Conservation (phyloP, 2,329 filamentous ascomycete genomes). For the Ophiostoma australiae region DNA sequence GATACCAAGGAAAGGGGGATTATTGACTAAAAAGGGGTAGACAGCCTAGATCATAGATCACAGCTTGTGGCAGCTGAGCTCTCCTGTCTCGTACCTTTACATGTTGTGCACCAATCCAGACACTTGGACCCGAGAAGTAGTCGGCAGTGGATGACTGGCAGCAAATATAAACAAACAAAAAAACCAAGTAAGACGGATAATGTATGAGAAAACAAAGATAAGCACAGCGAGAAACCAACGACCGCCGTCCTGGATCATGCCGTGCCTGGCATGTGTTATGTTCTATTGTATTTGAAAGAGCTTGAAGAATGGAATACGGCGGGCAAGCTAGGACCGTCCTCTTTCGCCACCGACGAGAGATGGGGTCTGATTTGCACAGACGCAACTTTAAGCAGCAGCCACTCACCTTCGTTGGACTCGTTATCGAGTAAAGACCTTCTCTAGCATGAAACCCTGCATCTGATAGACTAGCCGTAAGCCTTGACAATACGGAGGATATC, state of each 20-base stretch:
- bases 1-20: neutral
- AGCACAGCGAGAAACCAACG: neutral
- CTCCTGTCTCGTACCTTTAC: neutral
- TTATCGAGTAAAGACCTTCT: neutral
- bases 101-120: neutral
- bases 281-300: neutral
- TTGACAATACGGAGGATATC: neutral
- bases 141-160: neutral
- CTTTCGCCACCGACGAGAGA: neutral
- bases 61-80: conserved; percentile 1
- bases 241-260: neutral
- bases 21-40: neutral
- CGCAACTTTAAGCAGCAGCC: neutral
- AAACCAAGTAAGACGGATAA: neutral
- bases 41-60: neutral
- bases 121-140: neutral
- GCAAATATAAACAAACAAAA: neutral
- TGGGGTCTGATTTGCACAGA: neutral
- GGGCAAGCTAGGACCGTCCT: neutral
- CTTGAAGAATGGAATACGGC: neutral
- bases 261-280: neutral
- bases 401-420: neutral
- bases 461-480: neutral
- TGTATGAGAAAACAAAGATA: neutral
- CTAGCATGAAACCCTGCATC: no score